Evolutionary conservation across 2,329 filamentous ascomycete species (phyloP), one percentile per base, ranked within the genome.

Genomic region (Chrysoporthe deuterocubensis): DNA sequence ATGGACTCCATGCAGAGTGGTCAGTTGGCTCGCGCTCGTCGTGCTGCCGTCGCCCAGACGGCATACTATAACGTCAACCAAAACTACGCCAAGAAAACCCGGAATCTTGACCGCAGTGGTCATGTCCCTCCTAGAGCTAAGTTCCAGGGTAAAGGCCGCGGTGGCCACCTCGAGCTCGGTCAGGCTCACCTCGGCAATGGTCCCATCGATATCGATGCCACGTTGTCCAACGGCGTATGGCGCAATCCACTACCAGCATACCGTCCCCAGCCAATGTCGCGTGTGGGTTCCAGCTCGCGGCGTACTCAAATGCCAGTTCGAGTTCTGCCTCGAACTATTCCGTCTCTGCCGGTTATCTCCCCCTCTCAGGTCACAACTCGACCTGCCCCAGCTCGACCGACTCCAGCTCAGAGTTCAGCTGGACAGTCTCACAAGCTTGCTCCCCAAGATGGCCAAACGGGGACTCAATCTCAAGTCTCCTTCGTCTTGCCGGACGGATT

Each of bases 1-100:
- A 70, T 77, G 52, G 71, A 72, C 54, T 68, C 72, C n/a, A 73
- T 77, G 18, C 72, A 71, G 14, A 73, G 74, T 26, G 73, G 72
- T 1, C 67, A 74, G 40, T 64, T 76, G 48, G 71, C 75, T 54
- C 74, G 73, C 44, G 68, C 69, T 11, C 69, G 72, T 32, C 70
- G 71, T 16, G 60, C 50, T 40, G 26, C 42, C 6, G 18, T 46
- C 1, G 50, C 52, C 3, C 21, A 43, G 44, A 64, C 57, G 54
- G 48, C 42, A 4, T 34, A 59, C 59, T 43, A 60, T 1, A 16
- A 46, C 3, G 18, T 21, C 42, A 18, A 37, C 42, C 7, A 21
- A 21, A 42, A 56, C 4, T 57, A 44, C 26, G 52, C 40, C 6
- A 58, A 67, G 18, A 43, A 52, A 14, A 46, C 21, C 43, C 40